Conservation (phyloP, 768 basidiomycete genomes). For the Gloeopeniophorella convolvens region DNA sequence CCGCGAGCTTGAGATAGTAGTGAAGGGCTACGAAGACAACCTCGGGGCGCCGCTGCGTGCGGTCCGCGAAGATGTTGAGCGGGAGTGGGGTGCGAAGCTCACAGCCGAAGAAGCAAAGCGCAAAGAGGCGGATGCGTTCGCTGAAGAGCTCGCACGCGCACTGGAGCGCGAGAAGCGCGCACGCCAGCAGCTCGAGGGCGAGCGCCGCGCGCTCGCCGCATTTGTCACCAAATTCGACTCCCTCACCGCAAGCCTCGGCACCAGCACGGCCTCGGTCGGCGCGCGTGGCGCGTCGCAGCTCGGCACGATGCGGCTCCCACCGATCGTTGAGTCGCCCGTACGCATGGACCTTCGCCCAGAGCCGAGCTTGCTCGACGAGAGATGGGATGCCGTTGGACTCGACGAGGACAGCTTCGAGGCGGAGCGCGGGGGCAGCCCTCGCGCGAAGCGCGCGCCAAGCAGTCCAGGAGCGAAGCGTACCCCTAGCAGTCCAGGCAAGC, state of each 20-base stretch:
- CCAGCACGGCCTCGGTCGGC: constrained; percentile 24
- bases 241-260: constrained; percentile 39
- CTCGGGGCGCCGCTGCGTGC: constrained; percentile 59
- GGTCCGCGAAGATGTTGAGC: constrained; percentile 68
- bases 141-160: constrained; percentile 63
- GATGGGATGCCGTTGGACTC: constrained; percentile 27
- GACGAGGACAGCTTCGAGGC: constrained; percentile 30
- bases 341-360: constrained; percentile 36
- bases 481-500: constrained; percentile 26
- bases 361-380: constrained; percentile 32
- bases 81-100: constrained; percentile 58
- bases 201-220: constrained; percentile 67
- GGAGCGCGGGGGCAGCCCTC: constrained; percentile 20
- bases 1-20: constrained; percentile 67
- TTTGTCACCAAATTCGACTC: constrained; percentile 83
- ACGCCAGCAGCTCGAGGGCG: constrained; percentile 63
- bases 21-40: constrained; percentile 68
- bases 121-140: constrained; percentile 72
- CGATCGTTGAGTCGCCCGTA: constrained; percentile 44
- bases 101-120: constrained; percentile 49
- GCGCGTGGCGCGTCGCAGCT: constrained; percentile 25
- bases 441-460: constrained; percentile 24
- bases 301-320: constrained; percentile 20
- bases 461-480: constrained; percentile 25
- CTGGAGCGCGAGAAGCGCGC: constrained; percentile 74